These are phyloP conservation scores for Alternaria novae-zelandiae DNA, from an alignment of 2,329 filamentous ascomycete species.

Conservation along the genomic window DNA sequence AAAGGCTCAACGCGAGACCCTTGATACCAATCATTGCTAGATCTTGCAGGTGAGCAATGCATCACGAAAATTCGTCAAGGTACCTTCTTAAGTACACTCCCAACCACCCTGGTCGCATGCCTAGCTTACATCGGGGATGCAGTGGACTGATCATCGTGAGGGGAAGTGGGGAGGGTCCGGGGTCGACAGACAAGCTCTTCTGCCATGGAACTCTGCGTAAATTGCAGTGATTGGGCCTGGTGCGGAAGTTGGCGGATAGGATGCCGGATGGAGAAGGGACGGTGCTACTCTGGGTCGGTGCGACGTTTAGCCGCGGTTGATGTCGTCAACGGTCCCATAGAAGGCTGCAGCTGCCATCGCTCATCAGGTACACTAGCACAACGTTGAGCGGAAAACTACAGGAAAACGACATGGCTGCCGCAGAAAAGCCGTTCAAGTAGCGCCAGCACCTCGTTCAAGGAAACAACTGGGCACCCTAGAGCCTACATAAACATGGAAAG, in stretches of 20 bases:
- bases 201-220: constrained; percentile 8
- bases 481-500: not conserved
- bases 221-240: constrained; percentile 12
- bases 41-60: not conserved
- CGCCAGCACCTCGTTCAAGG: not conserved
- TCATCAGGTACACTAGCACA: not conserved
- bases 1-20: constrained; percentile 18
- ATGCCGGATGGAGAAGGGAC: not conserved
- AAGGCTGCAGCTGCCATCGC: not conserved
- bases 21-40: constrained; percentile 10
- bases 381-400: not conserved
- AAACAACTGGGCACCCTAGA: not conserved
- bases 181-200: constrained; percentile 9
- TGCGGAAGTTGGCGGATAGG: not conserved
- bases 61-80: constrained; percentile 2
- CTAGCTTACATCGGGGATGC: constrained; percentile 5
- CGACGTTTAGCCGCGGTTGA: constrained; percentile 1
- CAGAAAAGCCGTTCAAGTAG: not conserved
- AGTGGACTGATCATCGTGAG: constrained; percentile 11
- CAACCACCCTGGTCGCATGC: constrained; percentile 2
- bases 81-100: constrained; percentile 14
- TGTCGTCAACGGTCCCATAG: not conserved
- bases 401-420: not conserved
- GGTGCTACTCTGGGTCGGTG: not conserved
- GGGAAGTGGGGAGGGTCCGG: constrained; percentile 24